phyloP scores from a whole-genome alignment of 352 stramenopile species.

The Blastocystis sp. region DNA sequence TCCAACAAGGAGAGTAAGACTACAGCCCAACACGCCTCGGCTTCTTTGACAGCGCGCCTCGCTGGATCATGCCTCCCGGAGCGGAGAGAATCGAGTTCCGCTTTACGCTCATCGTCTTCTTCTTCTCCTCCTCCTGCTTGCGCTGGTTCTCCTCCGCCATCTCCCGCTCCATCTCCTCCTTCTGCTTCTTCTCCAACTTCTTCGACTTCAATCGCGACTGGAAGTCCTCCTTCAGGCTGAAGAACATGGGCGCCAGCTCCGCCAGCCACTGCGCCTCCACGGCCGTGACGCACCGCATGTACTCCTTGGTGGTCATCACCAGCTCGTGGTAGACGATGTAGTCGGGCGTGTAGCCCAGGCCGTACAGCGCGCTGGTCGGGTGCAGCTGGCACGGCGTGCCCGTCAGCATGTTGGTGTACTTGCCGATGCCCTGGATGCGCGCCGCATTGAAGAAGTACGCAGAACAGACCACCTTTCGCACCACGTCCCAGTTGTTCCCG shows the following conservation, averaged over 20 bases:
- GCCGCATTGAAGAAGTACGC: constrained; percentile 98
- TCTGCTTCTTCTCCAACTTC: constrained; percentile 79
- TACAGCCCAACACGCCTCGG: constrained; percentile 52
- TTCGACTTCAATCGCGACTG: constrained; percentile 85
- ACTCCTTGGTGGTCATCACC: constrained; percentile 97
- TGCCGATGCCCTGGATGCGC: constrained; percentile 96
- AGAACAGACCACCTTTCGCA: constrained; percentile 96
- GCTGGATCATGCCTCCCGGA: constrained; percentile 21
- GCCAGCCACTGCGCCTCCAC: constrained; percentile 98
- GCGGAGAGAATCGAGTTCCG: constrained; percentile 9
- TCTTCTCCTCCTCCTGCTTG: constrained; percentile 48
- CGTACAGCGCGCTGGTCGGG: constrained; percentile 92
- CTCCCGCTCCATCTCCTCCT: constrained; percentile 73
- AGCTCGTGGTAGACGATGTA: constrained; percentile 99
- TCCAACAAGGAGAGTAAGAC: constrained; percentile 3
- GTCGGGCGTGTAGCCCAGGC: constrained; percentile 95
- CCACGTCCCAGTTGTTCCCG: constrained; percentile 89
- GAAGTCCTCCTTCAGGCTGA: constrained; percentile 93
- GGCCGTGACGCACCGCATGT: constrained; percentile 94
- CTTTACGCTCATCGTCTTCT: neutral
- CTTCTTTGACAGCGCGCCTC: constrained; percentile 6
- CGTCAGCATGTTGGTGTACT: constrained; percentile 99
- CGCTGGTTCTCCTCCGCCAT: constrained; percentile 83
- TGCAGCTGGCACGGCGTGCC: constrained; percentile 94
- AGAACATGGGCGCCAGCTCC: constrained; percentile 98